Percentiles rank a stretch among this genome's conserved stretches.
These are phyloP conservation scores for Ceratobasidium sp. DNA, from an alignment of 1,284 basidiomycete genomes.

Conservation along the genomic window DNA sequence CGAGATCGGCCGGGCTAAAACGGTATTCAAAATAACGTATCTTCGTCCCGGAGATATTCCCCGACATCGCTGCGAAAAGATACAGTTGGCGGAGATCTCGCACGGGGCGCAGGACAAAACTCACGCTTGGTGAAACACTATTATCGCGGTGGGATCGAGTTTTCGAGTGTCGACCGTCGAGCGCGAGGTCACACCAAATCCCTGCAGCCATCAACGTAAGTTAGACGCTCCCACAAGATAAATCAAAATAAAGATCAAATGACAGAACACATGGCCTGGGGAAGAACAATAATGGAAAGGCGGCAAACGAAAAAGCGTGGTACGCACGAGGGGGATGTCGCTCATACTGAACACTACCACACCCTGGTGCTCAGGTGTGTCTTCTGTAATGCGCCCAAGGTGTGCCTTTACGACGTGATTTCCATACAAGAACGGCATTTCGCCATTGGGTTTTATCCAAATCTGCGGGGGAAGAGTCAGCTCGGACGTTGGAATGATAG, in stretches of 20 bases:
- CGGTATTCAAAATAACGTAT: constrained; percentile 47
- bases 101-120: constrained; percentile 47
- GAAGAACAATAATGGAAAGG: constrained; percentile 37
- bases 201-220: constrained; percentile 58
- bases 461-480: constrained; percentile 61
- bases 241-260: constrained; percentile 26
- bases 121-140: constrained; percentile 98
- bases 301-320: constrained; percentile 4
- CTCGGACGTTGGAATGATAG: not conserved
- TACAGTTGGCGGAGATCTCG: not conserved
- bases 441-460: constrained; percentile 99
- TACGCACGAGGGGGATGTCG: constrained; percentile 84
- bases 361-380: constrained; percentile 98
- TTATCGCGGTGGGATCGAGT: constrained; percentile 96
- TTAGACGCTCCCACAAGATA: constrained; percentile 29
- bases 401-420: constrained; percentile 99
- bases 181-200: constrained; percentile 96
- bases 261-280: not conserved
- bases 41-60: constrained; percentile 95
- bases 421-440: constrained; percentile 99
- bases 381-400: constrained; percentile 98
- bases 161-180: constrained; percentile 97
- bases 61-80: constrained; percentile 79
- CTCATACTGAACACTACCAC: constrained; percentile 97
- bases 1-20: not conserved